Evolutionary conservation across 2,329 filamentous ascomycete genomes (phyloP), one percentile per base, ranked within the genome.

Genomic region (Epichloe brachyelytri): DNA sequence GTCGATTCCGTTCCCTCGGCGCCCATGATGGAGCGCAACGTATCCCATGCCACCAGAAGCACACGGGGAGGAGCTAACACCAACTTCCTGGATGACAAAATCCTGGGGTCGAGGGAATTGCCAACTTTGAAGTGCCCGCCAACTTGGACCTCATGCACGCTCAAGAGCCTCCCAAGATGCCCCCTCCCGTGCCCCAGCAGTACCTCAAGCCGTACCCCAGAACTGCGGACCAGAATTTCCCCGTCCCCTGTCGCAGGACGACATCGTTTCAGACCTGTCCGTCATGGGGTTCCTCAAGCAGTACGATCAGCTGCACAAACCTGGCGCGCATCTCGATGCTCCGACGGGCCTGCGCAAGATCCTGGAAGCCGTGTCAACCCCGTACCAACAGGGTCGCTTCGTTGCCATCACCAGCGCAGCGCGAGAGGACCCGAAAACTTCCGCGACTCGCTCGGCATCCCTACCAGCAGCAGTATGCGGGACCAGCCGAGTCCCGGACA

Each of bases 21-120:
- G 1, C 72, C 73, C 14, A 69, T 69, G 49, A 83, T 83, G 80
- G 80, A 83, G 62, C 74, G 80, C 36, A 78, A 80, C 54, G 73
- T 77, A 12, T 83, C 80, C 10, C 80, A 84, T 53, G 77, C 78
- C 12, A 84, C 81, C 17, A 71, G 80, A 43, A 83, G 79, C 64
- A 82, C 77, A 19, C 73, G 80, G 22, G 78, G 71, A n/a, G 68
- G 66, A 26, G 68, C 72, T 14, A 71, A 71, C 53, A 72, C 75
- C 50, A 80, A 79, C 58, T 78, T 78, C 54, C 60, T 75, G 37
- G 78, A 82, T 55, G 76, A 79, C 60, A 77, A 74, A 58, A 67
- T 79, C 39, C 68, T 80, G 12, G 80, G 14, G 71, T 83, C 30
- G 80, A 83, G 60, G 77, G 74, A 20, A 70, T 83, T 43, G 70